Percentiles rank a stretch among this genome's conserved stretches.
Conservation (phyloP, 1,284 basidiomycete genomes). For the Puccinia hordei region DNA sequence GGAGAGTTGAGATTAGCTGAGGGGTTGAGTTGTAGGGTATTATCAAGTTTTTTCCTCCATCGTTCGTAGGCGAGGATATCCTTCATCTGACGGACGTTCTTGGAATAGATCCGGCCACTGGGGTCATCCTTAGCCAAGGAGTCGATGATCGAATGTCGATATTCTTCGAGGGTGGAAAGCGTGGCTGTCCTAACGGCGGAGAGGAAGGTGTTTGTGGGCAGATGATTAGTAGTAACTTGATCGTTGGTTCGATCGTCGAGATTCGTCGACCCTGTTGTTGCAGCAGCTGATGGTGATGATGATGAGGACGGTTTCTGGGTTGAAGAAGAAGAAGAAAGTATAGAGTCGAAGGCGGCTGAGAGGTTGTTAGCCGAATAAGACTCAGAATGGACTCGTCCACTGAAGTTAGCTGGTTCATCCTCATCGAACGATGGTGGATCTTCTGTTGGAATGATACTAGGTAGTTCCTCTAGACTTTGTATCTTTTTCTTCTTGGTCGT, state of each 20-base stretch:
- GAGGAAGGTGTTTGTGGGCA: background rate
- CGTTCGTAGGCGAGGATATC: conserved; percentile 42
- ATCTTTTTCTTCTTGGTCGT: too few relatives aligned
- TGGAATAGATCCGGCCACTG: conserved; percentile 38
- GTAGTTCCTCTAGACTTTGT: too few relatives aligned
- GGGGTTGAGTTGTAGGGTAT: background rate
- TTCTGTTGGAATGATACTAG: too few relatives aligned
- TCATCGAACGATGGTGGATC: background rate
- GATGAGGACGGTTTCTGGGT: conserved; percentile 1
- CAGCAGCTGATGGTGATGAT: background rate
- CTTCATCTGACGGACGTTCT: conserved; percentile 48
- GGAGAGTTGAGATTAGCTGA: too few relatives aligned
- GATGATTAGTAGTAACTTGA: background rate
- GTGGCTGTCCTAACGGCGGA: conserved; percentile 24
- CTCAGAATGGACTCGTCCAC: conserved; percentile 40
- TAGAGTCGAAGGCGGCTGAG: conserved; percentile 31
- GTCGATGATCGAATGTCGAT: conserved; percentile 18
- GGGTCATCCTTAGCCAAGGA: conserved; percentile 32
- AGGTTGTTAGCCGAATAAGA: conserved; percentile 44
- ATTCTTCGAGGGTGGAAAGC: conserved; percentile 32
- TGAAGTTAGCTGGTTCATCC: conserved; percentile 29
- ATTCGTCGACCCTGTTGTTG: background rate
- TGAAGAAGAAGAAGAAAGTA: background rate
- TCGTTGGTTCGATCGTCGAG: background rate
- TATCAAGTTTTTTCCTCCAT: conserved; percentile 40